phyloP scores from a whole-genome alignment of 768 basidiomycete genomes.

The Tricholoma saponaceum region DNA sequence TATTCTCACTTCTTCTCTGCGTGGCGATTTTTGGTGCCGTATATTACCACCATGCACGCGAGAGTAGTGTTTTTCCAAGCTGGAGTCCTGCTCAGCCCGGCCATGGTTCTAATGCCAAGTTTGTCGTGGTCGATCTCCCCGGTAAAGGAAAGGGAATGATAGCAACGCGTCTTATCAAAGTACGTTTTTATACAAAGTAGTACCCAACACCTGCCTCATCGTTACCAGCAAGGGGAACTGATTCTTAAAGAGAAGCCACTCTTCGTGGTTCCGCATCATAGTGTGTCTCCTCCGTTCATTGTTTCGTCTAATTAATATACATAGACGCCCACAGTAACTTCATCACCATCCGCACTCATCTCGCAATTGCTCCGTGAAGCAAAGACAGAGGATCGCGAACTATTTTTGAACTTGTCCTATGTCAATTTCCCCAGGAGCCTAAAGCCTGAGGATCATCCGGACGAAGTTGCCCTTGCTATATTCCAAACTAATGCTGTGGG shows the following conservation, averaged over 20 bases:
- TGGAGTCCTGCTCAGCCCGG: not conserved
- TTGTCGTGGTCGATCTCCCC: conserved; percentile 42
- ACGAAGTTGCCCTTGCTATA: conserved; percentile 55
- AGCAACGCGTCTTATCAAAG: conserved; percentile 49
- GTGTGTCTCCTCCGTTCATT: conserved; percentile 28
- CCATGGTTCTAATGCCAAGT: conserved; percentile 15
- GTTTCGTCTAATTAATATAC: not conserved
- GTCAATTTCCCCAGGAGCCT: conserved; percentile 44
- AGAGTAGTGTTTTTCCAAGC: not conserved
- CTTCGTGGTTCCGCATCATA: conserved; percentile 44
- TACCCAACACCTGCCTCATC: not conserved
- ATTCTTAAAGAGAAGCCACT: conserved; percentile 53
- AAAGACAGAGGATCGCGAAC: conserved; percentile 26
- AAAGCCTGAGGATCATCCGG: conserved; percentile 30
- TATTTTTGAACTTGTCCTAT: conserved; percentile 55
- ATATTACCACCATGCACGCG: not conserved
- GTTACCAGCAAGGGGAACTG: conserved; percentile 48
- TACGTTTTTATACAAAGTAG: conserved; percentile 15
- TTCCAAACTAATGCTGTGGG: conserved; percentile 65
- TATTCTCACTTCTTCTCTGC: not conserved
- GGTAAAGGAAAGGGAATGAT: conserved; percentile 55
- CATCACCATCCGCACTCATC: conserved; percentile 45
- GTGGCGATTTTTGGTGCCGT: not conserved
- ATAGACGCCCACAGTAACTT: conserved; percentile 28
- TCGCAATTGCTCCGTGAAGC: conserved; percentile 30